A percentile compares a stretch with the other conserved stretches of the same genome.
phyloP scores from a whole-genome alignment of 768 basidiomycete genomes.

The Scleroderma citrinum region DNA sequence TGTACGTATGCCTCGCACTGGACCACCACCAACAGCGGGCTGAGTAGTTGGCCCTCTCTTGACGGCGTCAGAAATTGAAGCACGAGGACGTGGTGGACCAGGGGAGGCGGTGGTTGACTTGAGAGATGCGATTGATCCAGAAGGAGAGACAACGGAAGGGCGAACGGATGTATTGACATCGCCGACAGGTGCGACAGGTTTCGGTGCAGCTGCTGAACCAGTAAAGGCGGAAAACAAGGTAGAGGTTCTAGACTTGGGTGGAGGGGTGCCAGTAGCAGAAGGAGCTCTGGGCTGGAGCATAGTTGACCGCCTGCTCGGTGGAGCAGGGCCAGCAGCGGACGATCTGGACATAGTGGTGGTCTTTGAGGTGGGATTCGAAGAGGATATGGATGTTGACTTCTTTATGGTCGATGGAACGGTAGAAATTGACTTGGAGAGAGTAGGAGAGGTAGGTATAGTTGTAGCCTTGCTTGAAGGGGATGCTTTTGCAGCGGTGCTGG shows the following conservation, averaged over 20 bases:
- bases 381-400: constrained; percentile 23
- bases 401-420: constrained; percentile 23
- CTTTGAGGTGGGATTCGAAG: constrained; percentile 28
- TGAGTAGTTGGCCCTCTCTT: constrained; percentile 43
- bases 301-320: constrained; percentile 28
- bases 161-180: constrained; percentile 33
- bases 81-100: constrained; percentile 47
- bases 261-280: constrained; percentile 32
- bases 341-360: constrained; percentile 29
- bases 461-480: constrained; percentile 38
- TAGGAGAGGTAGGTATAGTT: constrained; percentile 24
- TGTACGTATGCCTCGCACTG: constrained; percentile 41
- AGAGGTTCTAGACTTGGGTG: constrained; percentile 33
- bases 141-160: constrained; percentile 51
- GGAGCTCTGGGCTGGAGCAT: constrained; percentile 32
- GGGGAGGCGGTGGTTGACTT: constrained; percentile 34
- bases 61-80: constrained; percentile 60
- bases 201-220: constrained; percentile 16
- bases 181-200: neutral
- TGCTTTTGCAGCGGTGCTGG: constrained; percentile 51
- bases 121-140: constrained; percentile 43
- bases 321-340: constrained; percentile 17
- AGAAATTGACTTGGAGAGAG: constrained; percentile 26
- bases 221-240: constrained; percentile 24
- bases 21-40: constrained; percentile 15